A percentile compares a stretch with the other conserved stretches of the same genome.
Evolutionary conservation across 495 filamentous ascomycete genomes (phyloP).

Genomic region (Schizothecium vesticola): DNA sequence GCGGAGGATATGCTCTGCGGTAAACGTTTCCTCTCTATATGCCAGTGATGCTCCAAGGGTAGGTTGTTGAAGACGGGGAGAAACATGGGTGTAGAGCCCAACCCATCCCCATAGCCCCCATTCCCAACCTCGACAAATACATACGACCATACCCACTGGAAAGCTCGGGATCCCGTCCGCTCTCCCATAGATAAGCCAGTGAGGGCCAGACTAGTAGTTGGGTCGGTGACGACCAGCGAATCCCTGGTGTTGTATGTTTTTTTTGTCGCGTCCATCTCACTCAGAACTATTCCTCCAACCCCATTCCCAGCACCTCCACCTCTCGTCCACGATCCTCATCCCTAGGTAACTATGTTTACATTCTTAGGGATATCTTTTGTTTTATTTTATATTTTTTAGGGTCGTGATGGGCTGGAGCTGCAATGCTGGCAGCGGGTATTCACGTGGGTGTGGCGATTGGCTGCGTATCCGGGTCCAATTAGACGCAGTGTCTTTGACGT

Average conservation of each 20-base stretch:
- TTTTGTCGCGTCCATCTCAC: neutral
- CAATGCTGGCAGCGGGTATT: neutral
- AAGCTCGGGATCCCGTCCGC: slow-evolving; percentile 48
- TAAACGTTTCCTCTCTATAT: neutral
- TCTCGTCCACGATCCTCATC: neutral
- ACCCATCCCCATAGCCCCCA: neutral
- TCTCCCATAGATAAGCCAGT: slow-evolving; percentile 43
- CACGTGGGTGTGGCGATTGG: neutral
- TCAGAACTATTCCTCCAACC: no score
- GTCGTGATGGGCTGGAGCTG: neutral
- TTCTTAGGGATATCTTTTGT: no score
- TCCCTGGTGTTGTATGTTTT: slow-evolving; percentile 44
- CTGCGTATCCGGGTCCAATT: neutral
- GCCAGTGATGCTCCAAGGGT: no score
- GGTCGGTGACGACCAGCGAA: slow-evolving; percentile 39
- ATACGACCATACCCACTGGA: slow-evolving; percentile 44
- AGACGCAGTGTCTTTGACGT: neutral
- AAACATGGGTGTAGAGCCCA: no score
- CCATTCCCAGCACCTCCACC: neutral
- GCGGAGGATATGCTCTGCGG: neutral
- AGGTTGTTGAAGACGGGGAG: neutral
- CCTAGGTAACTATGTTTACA: neutral
- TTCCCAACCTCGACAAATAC: slow-evolving; percentile 1
- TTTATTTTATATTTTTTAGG: no score
- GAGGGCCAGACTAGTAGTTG: slow-evolving; percentile 40